These are phyloP conservation scores for Colletotrichum tabaci DNA, from an alignment of 2,329 filamentous ascomycete genomes.

Conservation along the genomic window DNA sequence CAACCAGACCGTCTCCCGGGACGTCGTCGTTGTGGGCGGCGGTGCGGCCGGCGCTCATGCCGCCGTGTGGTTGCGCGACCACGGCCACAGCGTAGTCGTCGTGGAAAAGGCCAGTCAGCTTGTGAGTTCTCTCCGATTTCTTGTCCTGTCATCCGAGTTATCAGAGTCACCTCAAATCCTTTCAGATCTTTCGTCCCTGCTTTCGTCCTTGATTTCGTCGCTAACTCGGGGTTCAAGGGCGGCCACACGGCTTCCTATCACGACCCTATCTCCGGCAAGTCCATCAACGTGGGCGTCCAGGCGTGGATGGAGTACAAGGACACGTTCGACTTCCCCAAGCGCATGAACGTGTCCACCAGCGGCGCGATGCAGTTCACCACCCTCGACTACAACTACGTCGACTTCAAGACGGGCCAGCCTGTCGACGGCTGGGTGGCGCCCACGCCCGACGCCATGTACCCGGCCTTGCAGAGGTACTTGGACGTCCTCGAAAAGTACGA, in stretches of 20 bases:
- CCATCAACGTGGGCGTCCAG: conserved; percentile 45
- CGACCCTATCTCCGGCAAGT: conserved; percentile 47
- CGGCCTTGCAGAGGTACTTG: conserved; percentile 49
- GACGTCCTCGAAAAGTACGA: conserved; percentile 50
- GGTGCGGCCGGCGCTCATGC: conserved; percentile 58
- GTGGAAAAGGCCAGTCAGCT: conserved; percentile 55
- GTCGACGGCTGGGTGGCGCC: conserved; percentile 48
- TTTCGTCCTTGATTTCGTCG: no score
- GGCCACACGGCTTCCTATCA: conserved; percentile 52
- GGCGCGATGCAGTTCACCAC: conserved; percentile 47
- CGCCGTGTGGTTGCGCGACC: conserved; percentile 56
- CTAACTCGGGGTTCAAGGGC: conserved; percentile 43
- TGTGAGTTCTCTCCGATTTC: conserved; percentile 40
- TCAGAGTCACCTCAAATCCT: neutral
- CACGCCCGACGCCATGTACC: conserved; percentile 42
- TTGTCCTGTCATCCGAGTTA: neutral
- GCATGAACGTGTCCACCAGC: conserved; percentile 50
- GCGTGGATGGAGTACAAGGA: conserved; percentile 51
- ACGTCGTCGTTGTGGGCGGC: conserved; percentile 57
- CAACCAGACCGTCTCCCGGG: conserved; percentile 40
- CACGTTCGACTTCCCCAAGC: conserved; percentile 50
- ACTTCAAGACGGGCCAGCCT: conserved; percentile 54
- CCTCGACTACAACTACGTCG: conserved; percentile 47
- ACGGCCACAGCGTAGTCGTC: conserved; percentile 54
- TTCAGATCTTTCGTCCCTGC: no score